These are phyloP conservation scores for Gryganskiella cystojenkinii DNA, from an alignment of 192 early-diverging fungal genomes.

Conservation along the genomic window DNA sequence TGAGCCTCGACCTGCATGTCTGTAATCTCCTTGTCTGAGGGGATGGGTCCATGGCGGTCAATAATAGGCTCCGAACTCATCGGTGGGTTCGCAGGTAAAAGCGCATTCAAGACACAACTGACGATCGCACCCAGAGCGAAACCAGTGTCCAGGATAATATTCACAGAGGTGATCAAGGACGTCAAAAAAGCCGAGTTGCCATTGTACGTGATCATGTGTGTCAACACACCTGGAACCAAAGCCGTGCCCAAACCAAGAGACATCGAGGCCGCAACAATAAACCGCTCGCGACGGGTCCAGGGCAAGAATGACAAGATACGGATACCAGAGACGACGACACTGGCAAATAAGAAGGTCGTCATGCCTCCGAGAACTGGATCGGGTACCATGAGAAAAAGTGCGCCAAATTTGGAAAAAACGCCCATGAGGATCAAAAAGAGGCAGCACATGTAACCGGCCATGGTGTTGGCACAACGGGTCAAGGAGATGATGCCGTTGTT, in stretches of 20 bases:
- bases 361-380: constrained; percentile 63
- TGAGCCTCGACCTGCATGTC: constrained; percentile 49
- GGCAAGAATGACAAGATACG: constrained; percentile 61
- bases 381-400: constrained; percentile 57
- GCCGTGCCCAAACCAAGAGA: constrained; percentile 60
- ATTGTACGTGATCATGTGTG: constrained; percentile 58
- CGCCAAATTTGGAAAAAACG: constrained; percentile 63
- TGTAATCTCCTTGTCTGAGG: constrained; percentile 33
- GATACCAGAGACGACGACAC: constrained; percentile 65
- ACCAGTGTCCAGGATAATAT: constrained; percentile 60
- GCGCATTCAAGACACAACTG: constrained; percentile 49
- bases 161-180: constrained; percentile 57
- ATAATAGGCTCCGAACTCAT: constrained; percentile 37
- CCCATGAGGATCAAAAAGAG: constrained; percentile 62
- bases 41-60: constrained; percentile 39
- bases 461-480: constrained; percentile 64
- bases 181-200: constrained; percentile 50
- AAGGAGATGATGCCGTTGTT: constrained; percentile 69
- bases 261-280: constrained; percentile 60
- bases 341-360: constrained; percentile 64
- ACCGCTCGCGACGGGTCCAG: constrained; percentile 66
- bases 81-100: constrained; percentile 46
- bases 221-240: constrained; percentile 62
- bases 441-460: constrained; percentile 66
- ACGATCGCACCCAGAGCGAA: constrained; percentile 58